Base-by-base conservation (phyloP, 768 basidiomycete species). In the Psilocybe subaeruginosa region DNA sequence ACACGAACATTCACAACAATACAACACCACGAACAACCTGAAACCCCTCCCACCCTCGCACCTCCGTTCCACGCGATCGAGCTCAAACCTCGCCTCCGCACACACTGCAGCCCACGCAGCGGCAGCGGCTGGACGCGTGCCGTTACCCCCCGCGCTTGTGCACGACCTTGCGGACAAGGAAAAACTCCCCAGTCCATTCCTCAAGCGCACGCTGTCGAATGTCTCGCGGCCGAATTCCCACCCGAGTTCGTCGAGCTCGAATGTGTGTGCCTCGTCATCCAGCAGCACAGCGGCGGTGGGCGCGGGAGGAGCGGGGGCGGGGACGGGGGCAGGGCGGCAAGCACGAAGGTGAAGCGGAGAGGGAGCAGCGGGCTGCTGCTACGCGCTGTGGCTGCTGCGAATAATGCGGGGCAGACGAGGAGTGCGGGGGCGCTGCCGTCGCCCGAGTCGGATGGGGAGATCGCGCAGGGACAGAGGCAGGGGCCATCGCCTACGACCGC, bases 151-250 rank as follows among this genome's bases (percentile, higher is more conserved):
- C 6, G 64, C 82, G 2, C 78, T 85, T 4, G 76, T 82, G 60
- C 93, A 92, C 66, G 87, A 93, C 70, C 66, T 89, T 8, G 78
- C 79, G 0, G 91, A 94, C 69, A 92, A 92, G 70, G 92, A 92
- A 72, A 93, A 93, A 70, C 80, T 94, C 0, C 93, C 92, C 0
- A 92, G 90, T 69, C 93, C 92, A 4, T 94, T 94, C 74, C 70
- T 94, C 46, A 90, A 89, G 69, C 79, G 83, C 53, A 73, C 7
- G 11, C 11, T 43, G 41, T 12, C 14, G 11, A 43, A n/a, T 5
- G n/a, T 8, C 11, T 35, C 33, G 14, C 8, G 14, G 14, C n/a
- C 41, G 8, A 14, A 43, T 43, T n/a, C 14, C n/a, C 4, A 4
- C 4, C 14, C 4, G 8, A 5, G 14, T 1, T 11, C 8, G 7